Base-by-base conservation (phyloP, 2,329 filamentous ascomycete species). In the Talaromyces sp. region DNA sequence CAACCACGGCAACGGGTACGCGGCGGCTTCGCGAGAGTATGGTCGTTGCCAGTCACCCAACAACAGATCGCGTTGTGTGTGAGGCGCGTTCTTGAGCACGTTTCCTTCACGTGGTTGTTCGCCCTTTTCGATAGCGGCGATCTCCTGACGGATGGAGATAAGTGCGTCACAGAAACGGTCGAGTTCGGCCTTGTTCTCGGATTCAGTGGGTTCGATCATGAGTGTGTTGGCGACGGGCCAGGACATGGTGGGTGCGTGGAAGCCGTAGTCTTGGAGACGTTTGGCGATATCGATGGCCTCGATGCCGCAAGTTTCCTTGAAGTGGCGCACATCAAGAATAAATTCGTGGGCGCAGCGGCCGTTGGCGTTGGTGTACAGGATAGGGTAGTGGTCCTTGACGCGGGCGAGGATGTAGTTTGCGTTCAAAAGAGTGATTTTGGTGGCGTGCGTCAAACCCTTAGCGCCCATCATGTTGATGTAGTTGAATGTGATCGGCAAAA, bases 171-270 rank as follows among this genome's bases (percentile, higher is more conserved):
- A 91, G 83, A 97, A 97, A 24, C 94, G 89, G 78, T 97, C 94
- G 2, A 98, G 86, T 82, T 98, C 94, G 68, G 90, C 90, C 77
- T 95, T 93, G 79, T 87, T 91, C 83, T 98, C 94, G 14, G 90
- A 93, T 81, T 97, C 94, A 0, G 94, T 98, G 2, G 94, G 94
- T 82, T 98, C 94, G 70, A 98, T 96, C 94, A 98, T 98, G 52
- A 98, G 87, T 0, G 94, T 97, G 80, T 96, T 96, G 61, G 92
- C 86, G 2, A 98, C 93, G 1, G 94, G 94, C 91, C 92, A 97
- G 76, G 89, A 93, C 94, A 98, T 97, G 62, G 94, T 98, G 0
- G 94, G 94, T 1, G 93, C 91, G 79, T 98, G 94, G 86, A 98
- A 98, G 49, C 94, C 94, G 76, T 96, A 98, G 76, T 98, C 94